Conservation (phyloP, 179 eudicot genomes). For the Heliamphora pulchella region DNA sequence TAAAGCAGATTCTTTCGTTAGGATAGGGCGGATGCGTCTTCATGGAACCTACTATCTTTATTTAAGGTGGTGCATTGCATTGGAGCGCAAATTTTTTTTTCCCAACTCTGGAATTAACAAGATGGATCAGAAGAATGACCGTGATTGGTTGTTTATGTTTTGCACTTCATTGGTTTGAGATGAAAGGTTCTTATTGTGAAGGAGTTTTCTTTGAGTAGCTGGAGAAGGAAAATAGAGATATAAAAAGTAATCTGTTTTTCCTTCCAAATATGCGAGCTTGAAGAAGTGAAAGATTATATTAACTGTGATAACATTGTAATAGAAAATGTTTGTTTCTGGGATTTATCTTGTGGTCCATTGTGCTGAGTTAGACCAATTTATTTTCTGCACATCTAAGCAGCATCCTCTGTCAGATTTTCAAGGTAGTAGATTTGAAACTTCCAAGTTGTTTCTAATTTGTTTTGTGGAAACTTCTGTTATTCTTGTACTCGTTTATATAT, state of each 20-base stretch:
- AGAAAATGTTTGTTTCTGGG: too few relatives aligned
- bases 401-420: too few relatives aligned
- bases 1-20: background rate
- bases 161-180: background rate
- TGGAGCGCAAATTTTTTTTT: background rate
- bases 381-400: too few relatives aligned
- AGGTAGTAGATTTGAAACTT: too few relatives aligned
- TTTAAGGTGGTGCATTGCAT: background rate
- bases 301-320: too few relatives aligned
- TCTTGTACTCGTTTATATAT: background rate
- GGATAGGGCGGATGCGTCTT: background rate
- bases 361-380: too few relatives aligned
- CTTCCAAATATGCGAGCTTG: too few relatives aligned
- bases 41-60: constrained; percentile 1
- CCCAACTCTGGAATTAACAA: background rate
- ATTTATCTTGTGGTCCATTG: too few relatives aligned
- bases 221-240: constrained; percentile 3
- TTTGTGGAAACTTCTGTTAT: background rate
- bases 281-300: too few relatives aligned
- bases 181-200: background rate
- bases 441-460: too few relatives aligned
- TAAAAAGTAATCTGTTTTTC: too few relatives aligned
- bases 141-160: background rate
- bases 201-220: background rate
- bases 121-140: background rate